These are phyloP conservation scores for Tolypocladium sp. DNA, from an alignment of 2,329 filamentous ascomycete species.

Conservation along the genomic window DNA sequence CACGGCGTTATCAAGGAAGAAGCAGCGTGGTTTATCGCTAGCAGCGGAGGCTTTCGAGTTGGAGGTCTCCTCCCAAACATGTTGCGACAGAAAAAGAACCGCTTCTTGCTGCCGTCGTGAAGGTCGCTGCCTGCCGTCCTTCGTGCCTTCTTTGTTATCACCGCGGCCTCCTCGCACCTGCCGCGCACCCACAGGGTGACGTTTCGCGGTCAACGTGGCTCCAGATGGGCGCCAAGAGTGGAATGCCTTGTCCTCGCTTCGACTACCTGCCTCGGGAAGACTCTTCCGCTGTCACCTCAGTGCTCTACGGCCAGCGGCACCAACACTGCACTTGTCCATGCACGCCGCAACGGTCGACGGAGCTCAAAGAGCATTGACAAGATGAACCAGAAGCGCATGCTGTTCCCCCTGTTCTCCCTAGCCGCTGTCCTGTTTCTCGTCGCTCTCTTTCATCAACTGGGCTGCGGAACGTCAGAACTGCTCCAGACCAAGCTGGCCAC, in stretches of 20 bases:
- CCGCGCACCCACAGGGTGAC: neutral
- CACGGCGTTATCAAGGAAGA: neutral
- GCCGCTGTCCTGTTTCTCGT: conserved; percentile 3
- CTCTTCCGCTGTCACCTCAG: neutral
- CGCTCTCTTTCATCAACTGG: conserved; percentile 4
- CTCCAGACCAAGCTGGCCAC: conserved; percentile 2
- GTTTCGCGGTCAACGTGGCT: neutral
- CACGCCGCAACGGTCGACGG: neutral
- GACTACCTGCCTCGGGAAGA: neutral
- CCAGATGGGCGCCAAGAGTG: neutral
- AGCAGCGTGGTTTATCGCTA: neutral
- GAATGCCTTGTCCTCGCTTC: neutral
- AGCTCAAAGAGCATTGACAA: neutral
- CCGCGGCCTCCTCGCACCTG: neutral
- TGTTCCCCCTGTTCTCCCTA: neutral
- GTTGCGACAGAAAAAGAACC: too few species aligned
- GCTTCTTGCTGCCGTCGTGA: neutral
- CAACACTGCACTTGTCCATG: neutral
- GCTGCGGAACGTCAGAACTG: neutral
- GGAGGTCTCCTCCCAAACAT: neutral
- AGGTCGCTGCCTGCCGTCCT: neutral
- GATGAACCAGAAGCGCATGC: conserved; percentile 3
- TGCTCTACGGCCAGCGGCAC: neutral
- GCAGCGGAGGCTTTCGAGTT: neutral
- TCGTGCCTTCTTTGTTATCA: neutral